Percentiles rank a stretch among this genome's conserved stretches.
phyloP scores from a whole-genome alignment of 257 asterid genomes.

The Avicennia marina region DNA sequence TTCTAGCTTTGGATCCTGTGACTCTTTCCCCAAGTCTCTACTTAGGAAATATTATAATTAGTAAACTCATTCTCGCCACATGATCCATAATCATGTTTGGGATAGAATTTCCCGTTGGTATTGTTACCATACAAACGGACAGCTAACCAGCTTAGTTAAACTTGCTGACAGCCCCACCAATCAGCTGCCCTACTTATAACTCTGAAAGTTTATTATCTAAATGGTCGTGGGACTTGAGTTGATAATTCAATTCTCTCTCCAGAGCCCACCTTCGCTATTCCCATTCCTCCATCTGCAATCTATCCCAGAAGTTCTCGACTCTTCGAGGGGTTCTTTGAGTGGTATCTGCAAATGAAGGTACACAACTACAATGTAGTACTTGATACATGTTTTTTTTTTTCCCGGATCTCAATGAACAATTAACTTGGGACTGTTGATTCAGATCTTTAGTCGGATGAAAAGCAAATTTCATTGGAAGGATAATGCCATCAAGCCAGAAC shows the following conservation, averaged over 20 bases:
- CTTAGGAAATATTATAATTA: background rate
- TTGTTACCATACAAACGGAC: too few relatives aligned
- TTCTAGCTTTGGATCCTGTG: too few relatives aligned
- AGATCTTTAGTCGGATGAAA: conserved; percentile 68
- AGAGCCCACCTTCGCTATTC: conserved; percentile 8
- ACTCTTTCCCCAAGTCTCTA: too few relatives aligned
- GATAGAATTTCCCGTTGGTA: too few relatives aligned
- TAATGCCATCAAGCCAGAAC: conserved; percentile 24
- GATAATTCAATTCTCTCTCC: conserved; percentile 5
- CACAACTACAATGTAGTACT: background rate
- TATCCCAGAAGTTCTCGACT: conserved; percentile 4
- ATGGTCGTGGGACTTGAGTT: conserved; percentile 20
- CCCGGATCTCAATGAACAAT: conserved; percentile 6
- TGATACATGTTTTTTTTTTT: background rate
- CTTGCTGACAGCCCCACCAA: conserved; percentile 9
- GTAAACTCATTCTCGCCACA: too few relatives aligned
- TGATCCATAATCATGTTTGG: too few relatives aligned
- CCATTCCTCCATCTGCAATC: background rate
- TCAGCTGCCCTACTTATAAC: conserved; percentile 19
- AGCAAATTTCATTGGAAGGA: conserved; percentile 47
- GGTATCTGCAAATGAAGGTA: conserved; percentile 45
- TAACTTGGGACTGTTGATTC: conserved; percentile 3
- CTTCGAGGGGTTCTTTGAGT: conserved; percentile 3
- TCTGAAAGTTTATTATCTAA: conserved; percentile 5
- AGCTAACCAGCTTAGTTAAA: background rate